These are phyloP conservation scores for Pseudocercospora ulei DNA, from an alignment of 2,329 filamentous ascomycete species.

Conservation along the genomic window DNA sequence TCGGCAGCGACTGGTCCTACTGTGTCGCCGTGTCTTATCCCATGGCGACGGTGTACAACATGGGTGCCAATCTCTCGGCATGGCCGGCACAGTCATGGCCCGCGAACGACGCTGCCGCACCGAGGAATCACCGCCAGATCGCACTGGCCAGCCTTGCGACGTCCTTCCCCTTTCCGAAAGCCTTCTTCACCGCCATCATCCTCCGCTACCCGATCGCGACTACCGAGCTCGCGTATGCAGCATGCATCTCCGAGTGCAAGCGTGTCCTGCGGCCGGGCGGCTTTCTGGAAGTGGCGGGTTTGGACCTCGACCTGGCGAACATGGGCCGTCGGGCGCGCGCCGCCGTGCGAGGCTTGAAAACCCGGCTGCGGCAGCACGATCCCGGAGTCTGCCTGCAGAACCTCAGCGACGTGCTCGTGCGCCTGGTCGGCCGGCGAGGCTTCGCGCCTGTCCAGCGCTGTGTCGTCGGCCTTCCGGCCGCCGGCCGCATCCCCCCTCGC, in stretches of 20 bases:
- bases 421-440: conserved; percentile 57
- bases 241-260: conserved; percentile 63
- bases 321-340: conserved; percentile 65
- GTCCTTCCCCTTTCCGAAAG: conserved; percentile 64
- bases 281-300: conserved; percentile 65
- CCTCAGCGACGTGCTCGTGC: conserved; percentile 49
- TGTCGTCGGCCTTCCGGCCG: conserved; percentile 67
- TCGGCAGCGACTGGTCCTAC: conserved; percentile 85
- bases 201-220: conserved; percentile 65
- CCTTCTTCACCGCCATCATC: conserved; percentile 66
- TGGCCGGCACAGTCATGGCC: conserved; percentile 18
- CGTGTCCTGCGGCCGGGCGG: conserved; percentile 69
- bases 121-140: conserved; percentile 64
- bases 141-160: conserved; percentile 54
- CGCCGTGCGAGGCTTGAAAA: conserved; percentile 61
- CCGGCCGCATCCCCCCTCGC: conserved; percentile 39
- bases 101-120: conserved; percentile 21
- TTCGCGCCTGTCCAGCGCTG: conserved; percentile 66
- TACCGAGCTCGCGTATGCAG: conserved; percentile 58
- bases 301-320: conserved; percentile 72
- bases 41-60: conserved; percentile 62
- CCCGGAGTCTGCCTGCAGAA: conserved; percentile 51
- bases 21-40: conserved; percentile 75
- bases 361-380: conserved; percentile 54
- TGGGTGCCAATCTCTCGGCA: conserved; percentile 17